Conservation (phyloP, 345 rosid genomes). For the Microthlaspi erraticum region DNA sequence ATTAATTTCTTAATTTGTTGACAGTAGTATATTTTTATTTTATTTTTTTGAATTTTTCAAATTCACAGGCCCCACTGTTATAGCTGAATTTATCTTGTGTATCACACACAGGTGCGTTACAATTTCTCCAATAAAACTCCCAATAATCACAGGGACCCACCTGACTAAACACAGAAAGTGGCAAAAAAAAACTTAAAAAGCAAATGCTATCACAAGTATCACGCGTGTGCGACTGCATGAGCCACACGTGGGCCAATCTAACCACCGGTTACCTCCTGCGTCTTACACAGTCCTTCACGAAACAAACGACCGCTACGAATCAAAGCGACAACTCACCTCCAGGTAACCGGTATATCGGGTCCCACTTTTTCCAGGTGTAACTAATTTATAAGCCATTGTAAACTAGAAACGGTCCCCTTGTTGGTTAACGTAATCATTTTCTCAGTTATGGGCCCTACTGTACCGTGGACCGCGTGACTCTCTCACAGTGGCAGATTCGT, state of each 20-base stretch:
- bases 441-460: slow-evolving; percentile 22
- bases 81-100: slow-evolving; percentile 27
- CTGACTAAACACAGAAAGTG: not conserved
- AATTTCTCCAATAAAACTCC: slow-evolving; percentile 28
- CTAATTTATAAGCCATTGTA: not conserved
- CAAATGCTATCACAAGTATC: slow-evolving; percentile 45
- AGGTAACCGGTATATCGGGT: slow-evolving; percentile 34
- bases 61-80: slow-evolving; percentile 2
- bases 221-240: slow-evolving; percentile 45
- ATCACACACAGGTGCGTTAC: slow-evolving; percentile 24
- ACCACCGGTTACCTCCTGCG: slow-evolving; percentile 43
- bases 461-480: slow-evolving; percentile 38
- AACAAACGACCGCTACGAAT: slow-evolving; percentile 26
- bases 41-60: not conserved
- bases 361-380: slow-evolving; percentile 24
- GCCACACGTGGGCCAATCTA: slow-evolving; percentile 48
- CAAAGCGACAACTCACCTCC: slow-evolving; percentile 31
- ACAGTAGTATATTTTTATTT: no score
- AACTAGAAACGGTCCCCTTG: slow-evolving; percentile 14
- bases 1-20: no score
- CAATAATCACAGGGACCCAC: slow-evolving; percentile 31
- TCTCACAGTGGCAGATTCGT: slow-evolving; percentile 29
- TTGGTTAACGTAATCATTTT: slow-evolving; percentile 39
- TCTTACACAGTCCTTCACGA: slow-evolving; percentile 4
- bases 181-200: not conserved